phyloP scores from a whole-genome alignment of 2,329 filamentous ascomycete species.

The Trichoderma breve region DNA sequence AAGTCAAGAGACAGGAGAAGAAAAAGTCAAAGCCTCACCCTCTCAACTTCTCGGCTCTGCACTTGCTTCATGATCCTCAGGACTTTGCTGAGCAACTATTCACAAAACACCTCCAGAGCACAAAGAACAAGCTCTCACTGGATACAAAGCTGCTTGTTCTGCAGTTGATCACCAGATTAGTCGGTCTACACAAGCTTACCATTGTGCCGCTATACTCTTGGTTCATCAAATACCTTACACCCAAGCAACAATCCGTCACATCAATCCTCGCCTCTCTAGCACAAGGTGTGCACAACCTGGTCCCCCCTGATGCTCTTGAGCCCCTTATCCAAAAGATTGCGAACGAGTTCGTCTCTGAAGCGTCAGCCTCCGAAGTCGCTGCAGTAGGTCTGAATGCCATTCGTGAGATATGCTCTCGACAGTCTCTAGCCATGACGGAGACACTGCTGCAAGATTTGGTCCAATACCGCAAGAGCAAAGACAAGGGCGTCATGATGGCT shows the following conservation, averaged over 20 bases:
- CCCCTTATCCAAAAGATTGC: slow-evolving; percentile 92
- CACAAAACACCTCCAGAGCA: slow-evolving; percentile 83
- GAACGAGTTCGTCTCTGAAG: slow-evolving; percentile 97
- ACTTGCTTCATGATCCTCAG: slow-evolving; percentile 91
- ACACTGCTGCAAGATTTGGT: slow-evolving; percentile 94
- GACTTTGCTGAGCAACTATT: slow-evolving; percentile 90
- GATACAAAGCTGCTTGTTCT: slow-evolving; percentile 89
- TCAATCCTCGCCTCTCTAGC: slow-evolving; percentile 90
- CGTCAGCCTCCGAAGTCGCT: slow-evolving; percentile 83
- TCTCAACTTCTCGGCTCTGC: slow-evolving; percentile 93
- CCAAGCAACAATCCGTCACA: slow-evolving; percentile 84
- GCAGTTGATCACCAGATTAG: slow-evolving; percentile 84
- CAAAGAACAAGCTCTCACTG: slow-evolving; percentile 78
- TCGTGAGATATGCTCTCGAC: slow-evolving; percentile 86
- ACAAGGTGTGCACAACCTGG: slow-evolving; percentile 85
- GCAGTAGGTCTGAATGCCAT: slow-evolving; percentile 93
- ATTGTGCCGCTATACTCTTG: slow-evolving; percentile 92
- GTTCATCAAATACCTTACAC: slow-evolving; percentile 89
- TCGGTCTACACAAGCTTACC: slow-evolving; percentile 89
- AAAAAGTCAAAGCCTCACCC: slow-evolving; percentile 86
- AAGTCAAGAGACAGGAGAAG: slow-evolving; percentile 76
- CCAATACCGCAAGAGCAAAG: slow-evolving; percentile 94
- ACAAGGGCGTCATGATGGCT: slow-evolving; percentile 99
- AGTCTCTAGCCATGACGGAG: slow-evolving; percentile 94
- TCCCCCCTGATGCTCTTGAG: slow-evolving; percentile 89